phyloP scores from a whole-genome alignment of 495 filamentous ascomycete species.

The Parachaetomium inaequale region DNA sequence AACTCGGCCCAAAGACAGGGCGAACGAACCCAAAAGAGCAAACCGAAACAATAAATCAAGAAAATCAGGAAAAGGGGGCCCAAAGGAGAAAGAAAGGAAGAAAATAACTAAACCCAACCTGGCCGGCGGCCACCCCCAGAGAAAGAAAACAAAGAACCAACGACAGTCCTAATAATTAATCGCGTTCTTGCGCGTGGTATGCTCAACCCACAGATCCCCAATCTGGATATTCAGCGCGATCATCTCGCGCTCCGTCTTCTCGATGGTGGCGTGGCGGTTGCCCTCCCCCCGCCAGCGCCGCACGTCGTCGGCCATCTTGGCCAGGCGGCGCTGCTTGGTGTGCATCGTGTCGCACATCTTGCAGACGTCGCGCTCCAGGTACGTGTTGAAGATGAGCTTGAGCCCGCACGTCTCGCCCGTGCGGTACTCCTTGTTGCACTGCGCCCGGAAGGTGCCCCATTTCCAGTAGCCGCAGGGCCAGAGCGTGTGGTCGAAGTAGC shows the following conservation, averaged over 20 bases:
- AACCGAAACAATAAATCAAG: neutral
- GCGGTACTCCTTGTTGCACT: conserved; percentile 94
- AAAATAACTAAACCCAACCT: neutral
- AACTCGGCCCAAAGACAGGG: neutral
- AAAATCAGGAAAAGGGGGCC: neutral
- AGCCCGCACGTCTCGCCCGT: conserved; percentile 98
- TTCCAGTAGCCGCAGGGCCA: conserved; percentile 85
- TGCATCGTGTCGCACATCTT: conserved; percentile 87
- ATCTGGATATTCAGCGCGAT: conserved; percentile 64
- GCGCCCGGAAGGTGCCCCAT: conserved; percentile 91
- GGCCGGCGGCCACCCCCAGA: neutral
- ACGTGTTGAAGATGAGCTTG: conserved; percentile 76
- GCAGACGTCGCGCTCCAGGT: conserved; percentile 59
- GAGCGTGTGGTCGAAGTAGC: conserved; percentile 60
- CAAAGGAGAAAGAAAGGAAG: neutral
- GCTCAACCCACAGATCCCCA: conserved; percentile 48
- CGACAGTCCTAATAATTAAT: conserved; percentile 12
- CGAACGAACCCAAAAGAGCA: neutral
- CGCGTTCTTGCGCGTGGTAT: conserved; percentile 38
- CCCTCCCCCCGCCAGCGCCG: conserved; percentile 73
- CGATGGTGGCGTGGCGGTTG: conserved; percentile 76
- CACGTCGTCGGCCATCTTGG: conserved; percentile 73
- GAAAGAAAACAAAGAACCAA: neutral
- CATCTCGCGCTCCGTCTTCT: conserved; percentile 64
- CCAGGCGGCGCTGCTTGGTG: conserved; percentile 74